These are phyloP conservation scores for Nemania sp. DNA, from an alignment of 2,329 filamentous ascomycete species.

Conservation along the genomic window DNA sequence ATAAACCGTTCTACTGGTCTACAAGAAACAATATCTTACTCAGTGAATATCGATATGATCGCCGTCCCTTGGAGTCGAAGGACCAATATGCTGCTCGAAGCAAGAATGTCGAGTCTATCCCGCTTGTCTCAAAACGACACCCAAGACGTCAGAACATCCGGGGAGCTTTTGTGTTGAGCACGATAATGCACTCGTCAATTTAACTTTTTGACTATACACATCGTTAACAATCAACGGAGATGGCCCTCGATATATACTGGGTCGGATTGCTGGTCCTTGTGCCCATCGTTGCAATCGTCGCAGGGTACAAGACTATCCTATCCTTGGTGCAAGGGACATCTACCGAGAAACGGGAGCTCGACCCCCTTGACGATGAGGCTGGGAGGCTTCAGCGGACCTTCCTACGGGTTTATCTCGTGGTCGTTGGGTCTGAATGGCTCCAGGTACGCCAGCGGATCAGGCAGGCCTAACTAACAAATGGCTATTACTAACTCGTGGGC, in stretches of 20 bases:
- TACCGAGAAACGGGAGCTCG: constrained; percentile 11
- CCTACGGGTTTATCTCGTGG: constrained; percentile 59
- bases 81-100: not conserved
- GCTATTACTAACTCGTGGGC: constrained; percentile 17
- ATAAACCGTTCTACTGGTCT: not conserved
- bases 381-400: constrained; percentile 42
- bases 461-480: not conserved
- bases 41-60: not conserved
- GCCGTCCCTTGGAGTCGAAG: not conserved
- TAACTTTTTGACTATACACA: not conserved
- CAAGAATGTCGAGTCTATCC: constrained; percentile 8
- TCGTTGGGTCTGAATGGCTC: constrained; percentile 65
- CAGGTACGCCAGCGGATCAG: constrained; percentile 52
- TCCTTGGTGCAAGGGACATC: constrained; percentile 9
- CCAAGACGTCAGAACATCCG: not conserved
- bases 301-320: constrained; percentile 37
- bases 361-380: constrained; percentile 37
- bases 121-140: not conserved
- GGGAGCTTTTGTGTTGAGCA: not conserved
- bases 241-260: constrained; percentile 47
- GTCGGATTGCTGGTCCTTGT: constrained; percentile 42
- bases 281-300: constrained; percentile 39
- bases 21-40: constrained; percentile 1
- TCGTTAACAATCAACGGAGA: constrained; percentile 9
- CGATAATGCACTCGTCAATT: not conserved